Conservation (phyloP, 2,329 filamentous ascomycete genomes). For the Setomelanomma holmii region DNA sequence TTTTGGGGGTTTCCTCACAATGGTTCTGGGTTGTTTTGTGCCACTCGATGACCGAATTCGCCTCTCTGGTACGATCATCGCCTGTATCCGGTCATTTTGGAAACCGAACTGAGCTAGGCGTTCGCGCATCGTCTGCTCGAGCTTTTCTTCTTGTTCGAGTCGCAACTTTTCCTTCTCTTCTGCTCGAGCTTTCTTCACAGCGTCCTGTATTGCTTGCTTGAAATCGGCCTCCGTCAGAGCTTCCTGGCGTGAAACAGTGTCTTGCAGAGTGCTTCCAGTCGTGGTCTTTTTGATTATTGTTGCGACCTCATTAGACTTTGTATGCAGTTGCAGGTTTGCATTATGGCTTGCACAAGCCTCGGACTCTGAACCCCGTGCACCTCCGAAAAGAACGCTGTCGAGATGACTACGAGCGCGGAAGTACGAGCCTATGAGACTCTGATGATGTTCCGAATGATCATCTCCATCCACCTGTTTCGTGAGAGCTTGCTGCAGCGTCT, state of each 20-base stretch:
- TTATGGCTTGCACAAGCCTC: background rate
- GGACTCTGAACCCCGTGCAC: background rate
- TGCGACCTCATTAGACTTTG: background rate
- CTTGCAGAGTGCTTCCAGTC: background rate
- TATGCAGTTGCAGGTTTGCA: background rate
- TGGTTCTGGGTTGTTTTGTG: too few relatives aligned
- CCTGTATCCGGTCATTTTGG: too few relatives aligned
- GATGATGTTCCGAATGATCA: slow-evolving; percentile 35
- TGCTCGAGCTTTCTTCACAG: slow-evolving; percentile 34
- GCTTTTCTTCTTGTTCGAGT: too few relatives aligned
- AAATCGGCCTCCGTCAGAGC: background rate
- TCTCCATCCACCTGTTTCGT: slow-evolving; percentile 50
- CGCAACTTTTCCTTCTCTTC: slow-evolving; percentile 2
- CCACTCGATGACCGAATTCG: too few relatives aligned
- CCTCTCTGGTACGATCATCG: too few relatives aligned
- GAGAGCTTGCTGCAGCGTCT: slow-evolving; percentile 37
- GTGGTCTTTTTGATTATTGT: background rate
- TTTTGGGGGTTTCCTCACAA: too few relatives aligned
- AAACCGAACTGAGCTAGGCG: too few relatives aligned
- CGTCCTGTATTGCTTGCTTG: slow-evolving; percentile 48
- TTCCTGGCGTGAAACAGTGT: background rate
- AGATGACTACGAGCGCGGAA: slow-evolving; percentile 23
- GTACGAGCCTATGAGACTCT: slow-evolving; percentile 36
- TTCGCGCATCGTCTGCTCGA: too few relatives aligned
- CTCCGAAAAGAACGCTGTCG: slow-evolving; percentile 20